Evolutionary conservation across 2,329 filamentous ascomycete genomes (phyloP).

Genomic region (Geosmithia morbida): DNA sequence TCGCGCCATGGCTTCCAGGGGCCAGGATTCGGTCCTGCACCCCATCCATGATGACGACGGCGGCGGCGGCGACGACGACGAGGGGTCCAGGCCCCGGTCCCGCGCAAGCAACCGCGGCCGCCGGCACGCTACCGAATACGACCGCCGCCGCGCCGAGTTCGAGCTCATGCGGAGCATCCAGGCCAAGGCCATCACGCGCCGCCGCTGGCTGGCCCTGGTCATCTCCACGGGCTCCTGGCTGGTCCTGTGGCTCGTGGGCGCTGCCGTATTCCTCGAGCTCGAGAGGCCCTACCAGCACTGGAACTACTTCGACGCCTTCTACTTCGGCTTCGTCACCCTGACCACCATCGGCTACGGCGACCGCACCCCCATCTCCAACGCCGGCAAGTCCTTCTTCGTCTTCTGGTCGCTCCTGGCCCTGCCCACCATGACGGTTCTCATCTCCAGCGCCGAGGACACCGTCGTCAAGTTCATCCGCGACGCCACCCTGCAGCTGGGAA

Average conservation of each 20-base stretch:
- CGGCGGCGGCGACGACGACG: neutral
- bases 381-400: slow-evolving; percentile 78
- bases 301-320: slow-evolving; percentile 69
- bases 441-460: slow-evolving; percentile 73
- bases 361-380: slow-evolving; percentile 58
- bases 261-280: slow-evolving; percentile 50
- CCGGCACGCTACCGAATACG: slow-evolving; percentile 24
- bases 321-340: slow-evolving; percentile 74
- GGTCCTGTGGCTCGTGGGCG: slow-evolving; percentile 68
- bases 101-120: neutral
- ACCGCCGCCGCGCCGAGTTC: slow-evolving; percentile 58
- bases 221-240: slow-evolving; percentile 56
- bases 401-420: slow-evolving; percentile 80
- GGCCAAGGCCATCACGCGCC: slow-evolving; percentile 43
- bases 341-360: slow-evolving; percentile 85
- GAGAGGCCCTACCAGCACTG: slow-evolving; percentile 43
- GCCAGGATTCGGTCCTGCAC: slow-evolving; percentile 30
- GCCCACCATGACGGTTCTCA: slow-evolving; percentile 77
- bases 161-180: slow-evolving; percentile 74
- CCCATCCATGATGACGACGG: slow-evolving; percentile 22
- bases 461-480: slow-evolving; percentile 51
- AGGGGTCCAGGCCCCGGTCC: neutral
- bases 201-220: slow-evolving; percentile 60
- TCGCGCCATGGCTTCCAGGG: slow-evolving; percentile 26
- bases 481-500: slow-evolving; percentile 38